Base-by-base conservation (phyloP, 129 eudicot genomes). In the Escallonia rubra region DNA sequence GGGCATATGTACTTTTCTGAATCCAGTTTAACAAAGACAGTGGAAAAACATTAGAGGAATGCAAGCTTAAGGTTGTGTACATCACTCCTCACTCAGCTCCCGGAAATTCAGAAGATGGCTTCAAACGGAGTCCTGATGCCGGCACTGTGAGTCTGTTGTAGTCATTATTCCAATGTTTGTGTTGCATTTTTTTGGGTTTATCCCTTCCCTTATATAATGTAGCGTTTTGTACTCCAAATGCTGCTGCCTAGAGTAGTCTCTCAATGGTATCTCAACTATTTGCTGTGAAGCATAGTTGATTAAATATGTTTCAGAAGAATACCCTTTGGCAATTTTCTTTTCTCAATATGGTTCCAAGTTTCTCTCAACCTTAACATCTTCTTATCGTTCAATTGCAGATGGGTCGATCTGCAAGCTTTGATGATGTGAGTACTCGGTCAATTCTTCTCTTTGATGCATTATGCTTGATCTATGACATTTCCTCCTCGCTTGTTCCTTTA, bases 11-110 rank as follows among this genome's bases (percentile, higher is more conserved):
- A 55, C 49, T 41, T 65, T 72, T 53, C 49, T 49, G 56, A 55
- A 57, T 76, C 55, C 83, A 89, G 94, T 89, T 89, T 75, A 77
- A 46, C 65, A 90, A 90, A 74, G 97, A 90, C 52, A 57, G 87
- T 63, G 91, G 85, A 59, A 90, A 77, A 69, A 69, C 53, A 12
- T 57, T 90, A 67, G 97, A 90, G 66, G 97, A 90, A 59, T 80
- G 82, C 87, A 87, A 90, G 73, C 95, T 90, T 42, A 80, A 67
- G 78, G 95, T 90, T 66, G 79, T 82, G 41, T 90, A 90, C 64
- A 11, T 76, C 46, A 43, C 82, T 60, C 83, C 83, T 14, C 61
- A 76, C 65, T 48, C 78, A 43, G 67, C 70, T 46, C 45, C 72
- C 57, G 83, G 81, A 61, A 75, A 70, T 70, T 51, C 70, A 42